A percentile compares a stretch with the other conserved stretches of the same genome.
phyloP scores from a whole-genome alignment of 1,139 yeast species.

The Schizosaccharomyces versatilis region DNA sequence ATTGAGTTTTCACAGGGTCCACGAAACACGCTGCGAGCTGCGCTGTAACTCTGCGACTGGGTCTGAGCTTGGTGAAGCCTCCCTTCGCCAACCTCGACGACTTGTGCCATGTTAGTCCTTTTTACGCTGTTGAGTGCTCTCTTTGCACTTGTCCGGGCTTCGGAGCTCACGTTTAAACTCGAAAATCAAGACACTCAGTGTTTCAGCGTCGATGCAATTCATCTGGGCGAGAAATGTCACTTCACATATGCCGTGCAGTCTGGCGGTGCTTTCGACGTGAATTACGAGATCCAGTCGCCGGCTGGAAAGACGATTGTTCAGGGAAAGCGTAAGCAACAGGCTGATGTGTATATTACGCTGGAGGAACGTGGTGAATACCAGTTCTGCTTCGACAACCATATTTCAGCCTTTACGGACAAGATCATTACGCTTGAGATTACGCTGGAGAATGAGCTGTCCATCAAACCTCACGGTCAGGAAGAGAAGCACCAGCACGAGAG shows the following conservation, averaged over 20 bases:
- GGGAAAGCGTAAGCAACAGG: conserved; percentile 56
- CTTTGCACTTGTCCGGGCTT: not conserved
- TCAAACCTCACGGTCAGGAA: not conserved
- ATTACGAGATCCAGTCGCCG: conserved; percentile 55
- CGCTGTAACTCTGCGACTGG: no score
- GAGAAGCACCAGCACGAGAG: not conserved
- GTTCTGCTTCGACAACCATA: conserved; percentile 71
- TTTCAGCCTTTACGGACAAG: conserved; percentile 73
- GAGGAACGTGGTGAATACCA: conserved; percentile 63
- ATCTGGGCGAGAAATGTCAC: conserved; percentile 41
- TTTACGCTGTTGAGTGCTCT: not conserved
- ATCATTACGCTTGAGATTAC: conserved; percentile 72
- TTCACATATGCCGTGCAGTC: conserved; percentile 83
- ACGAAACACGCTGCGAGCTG: no score
- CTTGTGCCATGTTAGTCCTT: no score
- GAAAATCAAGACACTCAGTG: conserved; percentile 65
- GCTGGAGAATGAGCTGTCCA: conserved; percentile 25
- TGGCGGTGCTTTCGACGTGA: conserved; percentile 74
- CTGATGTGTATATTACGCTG: conserved; percentile 60
- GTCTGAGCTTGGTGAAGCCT: no score
- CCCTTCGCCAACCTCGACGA: no score
- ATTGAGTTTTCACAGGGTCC: no score
- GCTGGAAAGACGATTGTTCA: conserved; percentile 33
- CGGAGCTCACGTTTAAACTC: conserved; percentile 18
- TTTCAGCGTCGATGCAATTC: conserved; percentile 50